Percentiles rank a stretch among this genome's conserved stretches.
phyloP scores from a whole-genome alignment of 208 protist species.

The Entamoeba histolytica region DNA sequence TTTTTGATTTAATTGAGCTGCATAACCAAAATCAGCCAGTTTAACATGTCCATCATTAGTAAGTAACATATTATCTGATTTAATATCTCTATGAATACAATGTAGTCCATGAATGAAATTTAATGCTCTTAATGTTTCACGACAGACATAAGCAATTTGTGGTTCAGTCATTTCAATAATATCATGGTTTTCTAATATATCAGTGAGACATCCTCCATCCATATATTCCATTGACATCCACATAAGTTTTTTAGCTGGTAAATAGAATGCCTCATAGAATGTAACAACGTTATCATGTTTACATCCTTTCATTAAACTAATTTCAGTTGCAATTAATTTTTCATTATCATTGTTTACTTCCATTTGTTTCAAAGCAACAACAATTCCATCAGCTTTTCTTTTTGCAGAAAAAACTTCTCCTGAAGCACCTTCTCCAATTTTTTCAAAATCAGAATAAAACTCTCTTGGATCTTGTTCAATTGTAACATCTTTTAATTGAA shows the following conservation, averaged over 20 bases:
- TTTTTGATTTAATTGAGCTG: background rate
- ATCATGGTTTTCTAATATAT: slow-evolving; percentile 18
- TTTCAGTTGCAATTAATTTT: slow-evolving; percentile 39
- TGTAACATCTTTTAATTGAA: background rate
- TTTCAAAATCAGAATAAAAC: background rate
- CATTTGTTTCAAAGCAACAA: slow-evolving; percentile 28
- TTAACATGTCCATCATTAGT: background rate
- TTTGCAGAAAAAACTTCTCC: background rate
- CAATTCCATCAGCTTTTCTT: background rate
- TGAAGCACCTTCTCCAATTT: background rate
- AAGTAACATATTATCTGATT: too few relatives aligned
- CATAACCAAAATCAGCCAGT: background rate
- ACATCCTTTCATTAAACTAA: slow-evolving; percentile 39
- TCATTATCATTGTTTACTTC: slow-evolving; percentile 31
- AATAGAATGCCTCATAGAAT: slow-evolving; percentile 37
- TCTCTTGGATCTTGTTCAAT: background rate
- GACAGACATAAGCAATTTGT: background rate
- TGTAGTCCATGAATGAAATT: background rate
- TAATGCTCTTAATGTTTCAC: background rate
- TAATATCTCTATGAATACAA: too few relatives aligned
- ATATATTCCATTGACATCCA: slow-evolving; percentile 45
- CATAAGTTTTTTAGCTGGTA: background rate
- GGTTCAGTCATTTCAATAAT: background rate
- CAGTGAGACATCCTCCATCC: slow-evolving; percentile 35
- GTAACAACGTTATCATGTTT: slow-evolving; percentile 44